These are phyloP conservation scores for Phytophthora multivora DNA, from an alignment of 352 stramenopile genomes.

Conservation along the genomic window DNA sequence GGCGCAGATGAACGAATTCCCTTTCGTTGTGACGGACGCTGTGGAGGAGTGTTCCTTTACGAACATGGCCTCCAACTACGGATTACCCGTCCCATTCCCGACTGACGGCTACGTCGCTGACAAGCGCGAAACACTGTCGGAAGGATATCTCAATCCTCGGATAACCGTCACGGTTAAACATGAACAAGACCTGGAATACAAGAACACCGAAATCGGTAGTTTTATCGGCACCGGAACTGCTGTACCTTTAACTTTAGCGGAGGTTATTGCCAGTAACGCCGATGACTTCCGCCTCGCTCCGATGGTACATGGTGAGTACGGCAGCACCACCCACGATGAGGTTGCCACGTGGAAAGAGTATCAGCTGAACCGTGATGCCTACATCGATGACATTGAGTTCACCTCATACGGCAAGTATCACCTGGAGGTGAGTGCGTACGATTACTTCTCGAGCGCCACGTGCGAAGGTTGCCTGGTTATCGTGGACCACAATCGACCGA, in stretches of 20 bases:
- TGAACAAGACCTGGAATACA: conserved; percentile 27
- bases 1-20: conserved; percentile 36
- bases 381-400: conserved; percentile 52
- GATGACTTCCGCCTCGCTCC: conserved; percentile 12
- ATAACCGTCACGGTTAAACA: conserved; percentile 18
- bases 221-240: conserved; percentile 1
- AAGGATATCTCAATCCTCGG: conserved; percentile 11
- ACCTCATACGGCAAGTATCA: conserved; percentile 57
- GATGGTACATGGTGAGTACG: neutral
- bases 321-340: conserved; percentile 1
- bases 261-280: no score
- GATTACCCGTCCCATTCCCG: conserved; percentile 52
- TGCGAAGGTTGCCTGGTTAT: conserved; percentile 62
- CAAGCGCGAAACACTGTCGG: conserved; percentile 41
- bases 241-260: conserved; percentile 7
- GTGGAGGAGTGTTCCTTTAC: conserved; percentile 40
- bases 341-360: conserved; percentile 60
- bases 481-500: conserved; percentile 55
- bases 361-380: conserved; percentile 35
- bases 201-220: conserved; percentile 10
- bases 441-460: conserved; percentile 46
- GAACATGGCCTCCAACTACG: conserved; percentile 40
- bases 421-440: conserved; percentile 51
- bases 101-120: conserved; percentile 62
- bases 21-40: conserved; percentile 31